These are phyloP conservation scores for Posidonia australis DNA, from an alignment of 106 monocot species.

Conservation along the genomic window DNA sequence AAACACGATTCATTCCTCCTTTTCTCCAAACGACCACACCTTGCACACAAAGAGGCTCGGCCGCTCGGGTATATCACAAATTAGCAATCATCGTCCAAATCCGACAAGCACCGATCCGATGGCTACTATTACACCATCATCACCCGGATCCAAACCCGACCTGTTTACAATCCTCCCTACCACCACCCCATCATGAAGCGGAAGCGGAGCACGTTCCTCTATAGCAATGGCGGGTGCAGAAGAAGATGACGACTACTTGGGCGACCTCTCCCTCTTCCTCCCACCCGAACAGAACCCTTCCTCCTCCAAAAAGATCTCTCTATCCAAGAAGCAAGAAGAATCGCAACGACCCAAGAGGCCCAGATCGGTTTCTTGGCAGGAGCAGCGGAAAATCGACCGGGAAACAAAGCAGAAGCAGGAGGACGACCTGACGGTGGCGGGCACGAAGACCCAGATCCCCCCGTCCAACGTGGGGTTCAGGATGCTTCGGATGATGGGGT, in stretches of 20 bases:
- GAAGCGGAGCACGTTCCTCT: too few relatives aligned
- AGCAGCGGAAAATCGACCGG: conserved; percentile 50
- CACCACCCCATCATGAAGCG: too few relatives aligned
- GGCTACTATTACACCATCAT: too few relatives aligned
- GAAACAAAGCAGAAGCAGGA: conserved; percentile 65
- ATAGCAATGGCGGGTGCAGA: conserved; percentile 4
- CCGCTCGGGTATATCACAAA: too few relatives aligned
- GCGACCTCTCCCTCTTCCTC: conserved; percentile 76
- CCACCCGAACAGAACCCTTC: conserved; percentile 16
- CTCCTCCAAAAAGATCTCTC: conserved; percentile 33
- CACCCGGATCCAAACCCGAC: too few relatives aligned
- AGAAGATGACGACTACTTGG: conserved; percentile 95
- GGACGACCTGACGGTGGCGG: conserved; percentile 58
- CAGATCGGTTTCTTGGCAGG: conserved; percentile 53
- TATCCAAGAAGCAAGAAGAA: conserved; percentile 2
- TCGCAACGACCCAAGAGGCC: conserved; percentile 28
- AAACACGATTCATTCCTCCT: too few relatives aligned
- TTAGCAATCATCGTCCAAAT: too few relatives aligned
- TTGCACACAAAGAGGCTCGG: too few relatives aligned
- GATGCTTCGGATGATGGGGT: conserved; percentile 85
- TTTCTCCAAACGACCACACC: too few relatives aligned
- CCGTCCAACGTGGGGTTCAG: conserved; percentile 77
- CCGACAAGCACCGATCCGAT: too few relatives aligned
- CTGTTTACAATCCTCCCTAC: too few relatives aligned
- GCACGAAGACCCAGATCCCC: conserved; percentile 51